Percentiles rank a stretch among this genome's conserved stretches.
phyloP scores from a whole-genome alignment of 2,329 filamentous ascomycete species.

The Fusarium buharicum region DNA sequence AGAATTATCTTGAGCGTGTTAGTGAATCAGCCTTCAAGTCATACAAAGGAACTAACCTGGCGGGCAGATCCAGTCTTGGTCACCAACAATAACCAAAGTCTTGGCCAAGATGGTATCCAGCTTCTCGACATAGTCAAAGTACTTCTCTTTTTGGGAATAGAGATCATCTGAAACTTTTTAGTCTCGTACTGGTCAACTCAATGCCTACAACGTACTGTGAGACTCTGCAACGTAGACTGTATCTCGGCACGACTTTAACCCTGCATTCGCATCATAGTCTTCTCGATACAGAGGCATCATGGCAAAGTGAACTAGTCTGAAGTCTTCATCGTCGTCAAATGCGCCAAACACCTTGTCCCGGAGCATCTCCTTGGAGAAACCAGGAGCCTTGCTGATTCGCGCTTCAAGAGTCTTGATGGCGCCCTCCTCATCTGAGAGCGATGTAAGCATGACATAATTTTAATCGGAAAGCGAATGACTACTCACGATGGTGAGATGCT shows the following conservation, averaged over 20 bases:
- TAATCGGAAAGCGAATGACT: not conserved
- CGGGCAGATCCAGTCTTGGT: slow-evolving; percentile 37
- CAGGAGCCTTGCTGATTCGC: slow-evolving; percentile 22
- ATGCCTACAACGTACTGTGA: slow-evolving; percentile 23
- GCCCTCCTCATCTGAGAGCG: slow-evolving; percentile 28
- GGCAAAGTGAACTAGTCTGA: slow-evolving; percentile 31
- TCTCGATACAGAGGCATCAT: slow-evolving; percentile 36
- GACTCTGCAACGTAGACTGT: slow-evolving; percentile 35
- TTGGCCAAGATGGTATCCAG: slow-evolving; percentile 17
- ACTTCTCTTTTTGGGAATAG: slow-evolving; percentile 30
- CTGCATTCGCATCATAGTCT: slow-evolving; percentile 25
- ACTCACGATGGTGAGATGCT: slow-evolving; percentile 33
- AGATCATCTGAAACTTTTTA: slow-evolving; percentile 15
- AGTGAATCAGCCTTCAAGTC: not conserved
- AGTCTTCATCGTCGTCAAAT: slow-evolving; percentile 25
- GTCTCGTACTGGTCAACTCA: not conserved
- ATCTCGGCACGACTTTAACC: slow-evolving; percentile 8
- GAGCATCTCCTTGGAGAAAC: slow-evolving; percentile 30
- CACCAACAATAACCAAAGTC: slow-evolving; percentile 31
- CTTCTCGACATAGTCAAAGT: slow-evolving; percentile 27
- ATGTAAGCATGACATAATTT: not conserved
- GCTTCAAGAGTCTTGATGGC: slow-evolving; percentile 25
- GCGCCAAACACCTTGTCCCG: slow-evolving; percentile 33
- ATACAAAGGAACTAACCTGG: slow-evolving; percentile 4
- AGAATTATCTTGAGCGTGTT: slow-evolving; percentile 22